Percentiles rank a stretch among this genome's conserved stretches.
These are phyloP conservation scores for Cydonia oblonga DNA, from an alignment of 331 rosid species.

Conservation along the genomic window DNA sequence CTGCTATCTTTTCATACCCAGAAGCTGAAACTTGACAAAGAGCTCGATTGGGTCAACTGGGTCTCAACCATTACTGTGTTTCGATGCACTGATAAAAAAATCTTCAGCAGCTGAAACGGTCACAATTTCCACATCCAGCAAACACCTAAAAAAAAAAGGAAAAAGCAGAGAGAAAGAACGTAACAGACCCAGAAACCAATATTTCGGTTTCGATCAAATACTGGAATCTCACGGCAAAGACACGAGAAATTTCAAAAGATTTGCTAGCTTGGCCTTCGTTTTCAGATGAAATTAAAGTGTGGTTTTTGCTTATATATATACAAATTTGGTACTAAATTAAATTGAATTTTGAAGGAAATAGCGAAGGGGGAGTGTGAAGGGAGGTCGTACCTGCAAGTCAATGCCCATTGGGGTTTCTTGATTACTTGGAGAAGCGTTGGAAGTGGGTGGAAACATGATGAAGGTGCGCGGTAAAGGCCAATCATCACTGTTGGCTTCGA, in stretches of 20 bases:
- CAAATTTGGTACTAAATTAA: background rate
- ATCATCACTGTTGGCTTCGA: background rate
- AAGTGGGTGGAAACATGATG: background rate
- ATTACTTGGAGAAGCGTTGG: background rate
- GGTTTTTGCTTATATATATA: background rate
- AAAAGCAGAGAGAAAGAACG: background rate
- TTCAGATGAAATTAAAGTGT: background rate
- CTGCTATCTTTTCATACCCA: conserved; percentile 1
- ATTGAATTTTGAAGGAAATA: background rate
- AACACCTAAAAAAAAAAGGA: background rate
- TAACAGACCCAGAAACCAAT: background rate
- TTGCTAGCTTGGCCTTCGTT: conserved; percentile 4
- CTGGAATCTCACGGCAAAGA: conserved; percentile 6
- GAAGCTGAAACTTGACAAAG: conserved; percentile 13
- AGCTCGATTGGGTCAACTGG: conserved; percentile 7
- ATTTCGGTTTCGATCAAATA: background rate
- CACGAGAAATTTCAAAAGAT: background rate
- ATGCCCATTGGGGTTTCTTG: background rate
- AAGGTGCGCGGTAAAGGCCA: background rate
- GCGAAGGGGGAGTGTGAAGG: background rate
- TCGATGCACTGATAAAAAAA: conserved; percentile 10
- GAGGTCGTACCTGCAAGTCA: conserved; percentile 27
- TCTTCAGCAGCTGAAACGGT: background rate
- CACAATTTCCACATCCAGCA: conserved; percentile 2
- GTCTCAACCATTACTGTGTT: background rate